Evolutionary conservation across 2,329 filamentous ascomycete genomes (phyloP), one percentile per base, ranked within the genome.

Genomic region (Diaporthe capsici): DNA sequence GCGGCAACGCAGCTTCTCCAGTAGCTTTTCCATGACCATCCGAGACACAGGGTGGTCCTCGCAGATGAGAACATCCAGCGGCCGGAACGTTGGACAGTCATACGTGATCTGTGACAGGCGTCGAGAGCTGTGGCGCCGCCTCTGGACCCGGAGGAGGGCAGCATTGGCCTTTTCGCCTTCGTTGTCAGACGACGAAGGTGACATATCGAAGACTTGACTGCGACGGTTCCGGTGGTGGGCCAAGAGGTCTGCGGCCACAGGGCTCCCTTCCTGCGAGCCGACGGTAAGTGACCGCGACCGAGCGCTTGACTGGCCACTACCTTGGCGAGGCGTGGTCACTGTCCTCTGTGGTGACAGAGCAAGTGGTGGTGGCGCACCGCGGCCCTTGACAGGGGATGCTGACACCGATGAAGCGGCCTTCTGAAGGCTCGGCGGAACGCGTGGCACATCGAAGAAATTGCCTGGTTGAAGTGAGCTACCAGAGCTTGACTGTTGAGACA

Each of bases 11-110:
- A 98, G 88, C 85, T 98, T 99, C 84, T 99, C 97, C 71, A 99
- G 89, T 10, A 99, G 87, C 80, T 98, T 97, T 82, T 99, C 97
- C 96, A 99, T 98, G n/a, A 99, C 96, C 87, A 99, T 92, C 31
- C 96, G 92, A 8, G 97, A 98, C 5, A 99, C 96, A 0, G 97
- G 97, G 83, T 99, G 97, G 81, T 99, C 97, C 85, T 99, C 97
- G 82, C 97, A 98, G 71, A 99, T 98, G 71, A 99, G 88, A 8
- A 99, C 94, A 84, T 99, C 97, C 71, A 99, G 86, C 2, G 97
- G 95, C 42, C 97, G 91, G 85, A 98, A 99, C 49, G 93, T 90
- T 3, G 97, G 97, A 72, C 96, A 95, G 55, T 94, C 90, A 51
- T 98, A 88, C 70, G 93, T 96, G 81, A 98, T 96, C 81, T 98